Evolutionary conservation across 2,329 filamentous ascomycete genomes (phyloP).

Genomic region (Xylaria sp.): DNA sequence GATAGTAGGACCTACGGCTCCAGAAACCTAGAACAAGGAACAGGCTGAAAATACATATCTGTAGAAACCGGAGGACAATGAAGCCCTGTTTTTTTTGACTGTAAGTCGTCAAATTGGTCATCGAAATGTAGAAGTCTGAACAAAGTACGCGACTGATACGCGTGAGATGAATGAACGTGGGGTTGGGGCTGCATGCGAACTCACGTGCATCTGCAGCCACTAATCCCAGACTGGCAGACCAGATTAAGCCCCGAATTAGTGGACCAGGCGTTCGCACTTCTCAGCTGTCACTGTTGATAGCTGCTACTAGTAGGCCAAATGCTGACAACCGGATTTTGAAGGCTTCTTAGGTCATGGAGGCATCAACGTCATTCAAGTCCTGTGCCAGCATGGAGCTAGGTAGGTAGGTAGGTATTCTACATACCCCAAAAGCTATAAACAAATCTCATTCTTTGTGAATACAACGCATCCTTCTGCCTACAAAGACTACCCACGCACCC

Average conservation of each 20-base stretch:
- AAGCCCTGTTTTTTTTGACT: neutral
- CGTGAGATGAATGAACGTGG: constrained; percentile 15
- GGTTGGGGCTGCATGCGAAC: constrained; percentile 24
- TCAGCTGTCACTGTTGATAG: neutral
- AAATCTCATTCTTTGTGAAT: too few relatives aligned
- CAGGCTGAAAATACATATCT: neutral
- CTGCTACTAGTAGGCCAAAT: too few relatives aligned
- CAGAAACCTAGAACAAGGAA: neutral
- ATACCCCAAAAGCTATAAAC: too few relatives aligned
- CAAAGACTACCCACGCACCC: too few relatives aligned
- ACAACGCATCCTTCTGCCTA: too few relatives aligned
- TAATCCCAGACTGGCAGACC: constrained; percentile 1
- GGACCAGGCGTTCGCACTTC: neutral
- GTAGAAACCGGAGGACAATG: neutral
- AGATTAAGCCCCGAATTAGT: constrained; percentile 8
- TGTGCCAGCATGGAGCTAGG: neutral
- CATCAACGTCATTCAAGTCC: constrained; percentile 2
- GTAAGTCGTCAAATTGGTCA: neutral
- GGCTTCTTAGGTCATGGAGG: constrained; percentile 2
- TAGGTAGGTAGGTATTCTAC: neutral
- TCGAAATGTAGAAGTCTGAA: neutral
- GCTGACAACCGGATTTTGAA: too few relatives aligned
- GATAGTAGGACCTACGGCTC: neutral
- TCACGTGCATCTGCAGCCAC: constrained; percentile 29
- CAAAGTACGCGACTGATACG: constrained; percentile 3